A percentile compares a stretch with the other conserved stretches of the same genome.
Conservation (phyloP, 352 stramenopile species). For the Phytopythium cucurbitacearum region DNA sequence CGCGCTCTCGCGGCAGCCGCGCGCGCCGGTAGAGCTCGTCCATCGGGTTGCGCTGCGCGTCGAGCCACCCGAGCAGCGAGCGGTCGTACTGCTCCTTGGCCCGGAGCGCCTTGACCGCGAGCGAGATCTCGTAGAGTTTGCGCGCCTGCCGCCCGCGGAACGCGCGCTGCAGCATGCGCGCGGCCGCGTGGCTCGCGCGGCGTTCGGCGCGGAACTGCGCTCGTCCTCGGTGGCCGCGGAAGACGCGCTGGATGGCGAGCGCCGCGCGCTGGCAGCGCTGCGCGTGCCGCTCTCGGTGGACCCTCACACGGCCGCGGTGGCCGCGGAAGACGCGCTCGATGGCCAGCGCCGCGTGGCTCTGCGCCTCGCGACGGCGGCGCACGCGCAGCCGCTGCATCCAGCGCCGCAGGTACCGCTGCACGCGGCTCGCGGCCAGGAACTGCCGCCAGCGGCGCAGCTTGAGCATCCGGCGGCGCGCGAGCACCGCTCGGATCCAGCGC, state of each 20-base stretch:
- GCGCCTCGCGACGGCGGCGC: slow-evolving; percentile 25
- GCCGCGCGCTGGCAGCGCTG: slow-evolving; percentile 22
- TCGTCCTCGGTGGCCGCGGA: slow-evolving; percentile 31
- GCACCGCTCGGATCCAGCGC: slow-evolving; percentile 37
- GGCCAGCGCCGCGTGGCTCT: slow-evolving; percentile 25
- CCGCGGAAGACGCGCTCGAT: slow-evolving; percentile 53
- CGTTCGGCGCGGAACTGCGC: slow-evolving; percentile 16
- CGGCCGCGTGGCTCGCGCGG: slow-evolving; percentile 27
- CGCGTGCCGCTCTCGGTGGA: slow-evolving; percentile 21
- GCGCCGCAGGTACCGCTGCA: slow-evolving; percentile 46
- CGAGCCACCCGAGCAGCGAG: slow-evolving; percentile 41
- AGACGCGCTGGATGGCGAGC: slow-evolving; percentile 37
- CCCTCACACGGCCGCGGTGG: slow-evolving; percentile 20
- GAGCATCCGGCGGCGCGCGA: slow-evolving; percentile 34
- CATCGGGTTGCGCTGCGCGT: slow-evolving; percentile 58
- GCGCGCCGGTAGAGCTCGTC: slow-evolving; percentile 58
- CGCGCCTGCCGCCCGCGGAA: slow-evolving; percentile 37
- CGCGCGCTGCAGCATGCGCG: slow-evolving; percentile 37
- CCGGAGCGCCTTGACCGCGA: slow-evolving; percentile 42
- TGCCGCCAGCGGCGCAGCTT: slow-evolving; percentile 36
- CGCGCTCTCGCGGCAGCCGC: slow-evolving; percentile 39
- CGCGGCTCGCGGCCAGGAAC: slow-evolving; percentile 33
- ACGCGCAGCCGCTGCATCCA: slow-evolving; percentile 40
- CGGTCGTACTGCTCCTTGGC: slow-evolving; percentile 54
- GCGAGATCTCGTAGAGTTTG: slow-evolving; percentile 54